phyloP scores from a whole-genome alignment of 352 stramenopile species.

The Thraustochytrium sp. region DNA sequence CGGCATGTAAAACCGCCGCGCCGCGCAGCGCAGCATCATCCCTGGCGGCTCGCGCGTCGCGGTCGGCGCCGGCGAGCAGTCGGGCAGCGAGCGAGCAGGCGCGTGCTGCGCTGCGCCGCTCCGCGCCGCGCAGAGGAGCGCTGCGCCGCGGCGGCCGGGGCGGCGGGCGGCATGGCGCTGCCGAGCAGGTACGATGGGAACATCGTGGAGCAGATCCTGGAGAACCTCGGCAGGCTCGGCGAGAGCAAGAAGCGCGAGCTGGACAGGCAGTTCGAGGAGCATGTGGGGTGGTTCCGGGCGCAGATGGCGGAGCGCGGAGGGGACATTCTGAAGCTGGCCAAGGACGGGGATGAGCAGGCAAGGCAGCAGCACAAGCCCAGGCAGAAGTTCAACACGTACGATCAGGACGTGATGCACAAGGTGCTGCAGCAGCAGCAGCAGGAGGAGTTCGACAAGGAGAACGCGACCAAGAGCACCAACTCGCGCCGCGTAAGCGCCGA shows the following conservation, averaged over 20 bases:
- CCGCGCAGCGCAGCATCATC: no score
- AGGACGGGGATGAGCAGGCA: neutral
- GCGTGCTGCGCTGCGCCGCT: no score
- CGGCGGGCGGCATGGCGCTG: no score
- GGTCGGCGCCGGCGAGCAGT: no score
- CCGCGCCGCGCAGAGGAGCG: no score
- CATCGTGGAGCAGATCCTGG: slow-evolving; percentile 35
- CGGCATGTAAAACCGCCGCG: no score
- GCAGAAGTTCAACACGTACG: slow-evolving; percentile 31
- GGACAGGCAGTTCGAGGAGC: slow-evolving; percentile 3
- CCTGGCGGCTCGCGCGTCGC: no score
- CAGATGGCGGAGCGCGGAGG: neutral
- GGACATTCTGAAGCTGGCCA: neutral
- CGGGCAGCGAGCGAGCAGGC: no score
- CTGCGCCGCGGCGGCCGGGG: no score
- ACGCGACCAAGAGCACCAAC: neutral
- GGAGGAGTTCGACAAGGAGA: neutral
- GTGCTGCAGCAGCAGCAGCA: neutral
- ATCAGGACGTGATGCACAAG: slow-evolving; percentile 26
- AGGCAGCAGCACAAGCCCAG: neutral
- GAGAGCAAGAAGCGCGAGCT: slow-evolving; percentile 24
- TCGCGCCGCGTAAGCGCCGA: neutral
- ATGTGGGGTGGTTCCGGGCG: neutral
- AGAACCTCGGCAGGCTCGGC: neutral
- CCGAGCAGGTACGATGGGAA: neutral